Evolutionary conservation across 805 yeast genomes (phyloP).

Genomic region (Lipomyces chichibuensis): DNA sequence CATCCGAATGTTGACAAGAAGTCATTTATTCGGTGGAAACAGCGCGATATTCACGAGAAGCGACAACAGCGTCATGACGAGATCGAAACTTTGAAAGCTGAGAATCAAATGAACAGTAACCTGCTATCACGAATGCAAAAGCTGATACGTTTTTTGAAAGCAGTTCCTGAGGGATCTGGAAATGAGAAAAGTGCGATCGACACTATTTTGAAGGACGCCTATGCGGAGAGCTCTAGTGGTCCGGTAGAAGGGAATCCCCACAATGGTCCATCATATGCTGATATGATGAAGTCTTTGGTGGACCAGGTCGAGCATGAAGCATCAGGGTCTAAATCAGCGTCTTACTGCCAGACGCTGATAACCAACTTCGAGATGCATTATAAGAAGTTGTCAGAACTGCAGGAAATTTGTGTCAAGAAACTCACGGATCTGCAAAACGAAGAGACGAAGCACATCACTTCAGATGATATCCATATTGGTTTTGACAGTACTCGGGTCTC

Average conservation of each 20-base stretch:
- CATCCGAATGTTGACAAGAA: slow-evolving; percentile 96
- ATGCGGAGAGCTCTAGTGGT: slow-evolving; percentile 36
- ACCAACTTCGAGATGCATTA: slow-evolving; percentile 61
- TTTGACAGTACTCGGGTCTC: slow-evolving; percentile 84
- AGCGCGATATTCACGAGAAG: slow-evolving; percentile 93
- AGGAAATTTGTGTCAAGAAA: slow-evolving; percentile 65
- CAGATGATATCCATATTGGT: slow-evolving; percentile 90
- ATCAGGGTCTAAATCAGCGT: slow-evolving; percentile 50
- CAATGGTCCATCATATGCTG: slow-evolving; percentile 65
- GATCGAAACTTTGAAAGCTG: slow-evolving; percentile 73
- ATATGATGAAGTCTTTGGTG: slow-evolving; percentile 89
- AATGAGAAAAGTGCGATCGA: slow-evolving; percentile 6
- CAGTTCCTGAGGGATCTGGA: slow-evolving; percentile 29
- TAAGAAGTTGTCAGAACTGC: slow-evolving; percentile 66
- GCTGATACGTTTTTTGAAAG: slow-evolving; percentile 52
- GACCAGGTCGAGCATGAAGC: slow-evolving; percentile 71
- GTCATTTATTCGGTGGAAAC: slow-evolving; percentile 94
- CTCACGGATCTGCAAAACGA: slow-evolving; percentile 69
- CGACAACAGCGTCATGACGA: slow-evolving; percentile 79
- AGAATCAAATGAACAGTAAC: slow-evolving; percentile 76
- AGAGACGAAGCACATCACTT: slow-evolving; percentile 72
- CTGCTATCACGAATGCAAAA: slow-evolving; percentile 73
- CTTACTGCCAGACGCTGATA: slow-evolving; percentile 43
- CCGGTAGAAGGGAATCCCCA: slow-evolving; percentile 26
- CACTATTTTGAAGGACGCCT: slow-evolving; percentile 28